A percentile compares a stretch with the other conserved stretches of the same genome.
Conservation (phyloP, 345 rosid genomes). For the Angophora floribunda region DNA sequence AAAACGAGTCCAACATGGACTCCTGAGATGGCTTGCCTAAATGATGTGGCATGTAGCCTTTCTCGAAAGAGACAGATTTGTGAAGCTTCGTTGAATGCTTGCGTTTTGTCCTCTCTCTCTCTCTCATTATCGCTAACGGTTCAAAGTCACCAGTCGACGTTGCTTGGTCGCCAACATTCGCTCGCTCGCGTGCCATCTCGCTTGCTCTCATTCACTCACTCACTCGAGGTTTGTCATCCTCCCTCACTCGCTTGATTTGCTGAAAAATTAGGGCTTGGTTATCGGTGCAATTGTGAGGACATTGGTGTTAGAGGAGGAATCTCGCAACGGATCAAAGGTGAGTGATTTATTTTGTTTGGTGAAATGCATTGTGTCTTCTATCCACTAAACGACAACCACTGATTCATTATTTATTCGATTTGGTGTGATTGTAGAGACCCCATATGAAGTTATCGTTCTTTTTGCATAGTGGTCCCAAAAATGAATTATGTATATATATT, state of each 20-base stretch:
- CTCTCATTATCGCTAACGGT: background rate
- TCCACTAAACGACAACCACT: background rate
- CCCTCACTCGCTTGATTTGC: background rate
- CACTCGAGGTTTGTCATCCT: background rate
- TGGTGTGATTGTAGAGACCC: rapidly evolving
- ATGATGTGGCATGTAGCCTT: rapidly evolving
- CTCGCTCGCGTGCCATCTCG: background rate
- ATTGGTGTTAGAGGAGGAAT: background rate
- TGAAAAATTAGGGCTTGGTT: background rate
- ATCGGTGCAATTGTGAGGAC: rapidly evolving
- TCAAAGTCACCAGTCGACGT: rapidly evolving
- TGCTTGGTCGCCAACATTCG: rapidly evolving
- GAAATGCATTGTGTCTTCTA: background rate
- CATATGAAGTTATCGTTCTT: rapidly evolving
- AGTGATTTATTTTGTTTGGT: background rate
- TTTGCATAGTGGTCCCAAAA: background rate
- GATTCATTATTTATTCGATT: background rate
- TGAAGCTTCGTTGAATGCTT: background rate
- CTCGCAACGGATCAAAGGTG: background rate
- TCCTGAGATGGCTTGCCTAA: background rate
- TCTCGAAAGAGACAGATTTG: background rate
- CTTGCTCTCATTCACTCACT: background rate
- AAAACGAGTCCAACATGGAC: background rate
- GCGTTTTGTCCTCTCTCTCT: background rate
- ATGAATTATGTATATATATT: background rate